Conservation (phyloP, 2,329 filamentous ascomycete species). For the Nigrograna mackinnonii region DNA sequence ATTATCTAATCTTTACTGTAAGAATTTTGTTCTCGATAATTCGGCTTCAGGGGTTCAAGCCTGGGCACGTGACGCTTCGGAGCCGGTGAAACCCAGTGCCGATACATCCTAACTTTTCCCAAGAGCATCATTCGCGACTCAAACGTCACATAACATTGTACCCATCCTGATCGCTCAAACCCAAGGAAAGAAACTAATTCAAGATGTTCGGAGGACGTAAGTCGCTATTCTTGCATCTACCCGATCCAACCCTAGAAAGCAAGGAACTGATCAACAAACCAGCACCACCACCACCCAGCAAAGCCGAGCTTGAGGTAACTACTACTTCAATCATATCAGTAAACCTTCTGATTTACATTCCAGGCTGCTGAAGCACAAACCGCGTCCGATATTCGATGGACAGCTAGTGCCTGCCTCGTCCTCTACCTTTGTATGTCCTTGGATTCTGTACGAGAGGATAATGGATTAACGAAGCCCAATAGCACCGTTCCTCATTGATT, state of each 20-base stretch:
- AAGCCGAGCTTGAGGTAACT: conserved; percentile 69
- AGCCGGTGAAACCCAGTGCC: too few relatives aligned
- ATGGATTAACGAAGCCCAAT: neutral
- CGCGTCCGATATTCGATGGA: conserved; percentile 67
- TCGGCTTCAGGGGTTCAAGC: too few relatives aligned
- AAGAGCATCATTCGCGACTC: too few relatives aligned
- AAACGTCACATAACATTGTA: too few relatives aligned
- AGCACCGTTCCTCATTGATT: conserved; percentile 62
- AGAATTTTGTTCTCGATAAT: too few relatives aligned
- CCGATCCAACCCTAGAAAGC: neutral
- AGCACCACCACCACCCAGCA: conserved; percentile 72
- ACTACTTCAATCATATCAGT: neutral
- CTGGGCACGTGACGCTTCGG: too few relatives aligned
- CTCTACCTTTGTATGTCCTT: conserved; percentile 74
- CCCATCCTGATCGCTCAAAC: too few relatives aligned
- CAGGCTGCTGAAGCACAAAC: conserved; percentile 63
- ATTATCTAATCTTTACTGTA: too few relatives aligned
- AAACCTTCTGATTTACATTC: neutral
- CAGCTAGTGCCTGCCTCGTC: conserved; percentile 66
- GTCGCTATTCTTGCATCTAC: conserved; percentile 23
- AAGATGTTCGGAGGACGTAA: conserved; percentile 67
- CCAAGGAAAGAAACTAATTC: conserved; percentile 1
- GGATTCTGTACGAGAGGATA: neutral
- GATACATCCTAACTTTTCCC: too few relatives aligned
- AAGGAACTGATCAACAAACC: conserved; percentile 13